Evolutionary conservation across 139 green algal species (phyloP).

Genomic region (Picochlorum sp.): DNA sequence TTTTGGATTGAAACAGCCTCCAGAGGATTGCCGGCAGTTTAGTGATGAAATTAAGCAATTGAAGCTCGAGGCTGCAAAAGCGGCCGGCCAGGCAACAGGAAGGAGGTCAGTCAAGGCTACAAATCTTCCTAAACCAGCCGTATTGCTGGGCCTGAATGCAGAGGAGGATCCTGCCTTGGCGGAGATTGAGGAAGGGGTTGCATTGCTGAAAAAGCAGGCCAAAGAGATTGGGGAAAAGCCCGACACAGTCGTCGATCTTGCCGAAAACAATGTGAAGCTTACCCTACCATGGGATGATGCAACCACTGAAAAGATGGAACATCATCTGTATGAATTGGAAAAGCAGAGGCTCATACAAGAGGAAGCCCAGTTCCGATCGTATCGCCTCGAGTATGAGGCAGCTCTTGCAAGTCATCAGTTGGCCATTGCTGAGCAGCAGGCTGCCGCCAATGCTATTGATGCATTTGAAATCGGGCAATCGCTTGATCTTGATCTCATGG

Average conservation of each 20-base stretch:
- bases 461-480: not conserved
- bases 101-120: not conserved
- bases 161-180: conserved; percentile 21
- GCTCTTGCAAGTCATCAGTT: conserved; percentile 30
- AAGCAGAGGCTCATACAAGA: conserved; percentile 26
- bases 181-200: conserved; percentile 15
- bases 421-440: conserved; percentile 16
- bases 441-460: conserved; percentile 7
- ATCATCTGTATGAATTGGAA: conserved; percentile 13
- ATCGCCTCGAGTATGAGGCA: conserved; percentile 37
- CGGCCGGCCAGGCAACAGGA: not conserved
- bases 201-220: not conserved
- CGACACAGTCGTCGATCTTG: not conserved
- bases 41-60: conserved; percentile 8
- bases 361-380: conserved; percentile 31
- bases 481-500: not conserved
- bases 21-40: conserved; percentile 12
- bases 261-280: not conserved
- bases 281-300: conserved; percentile 3
- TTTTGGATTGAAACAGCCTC: conserved; percentile 19
- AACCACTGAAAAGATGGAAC: not conserved
- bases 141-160: conserved; percentile 12
- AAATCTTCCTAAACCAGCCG: conserved; percentile 1
- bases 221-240: not conserved
- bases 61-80: conserved; percentile 5